Evolutionary conservation across 2,329 filamentous ascomycete genomes (phyloP), one percentile per base, ranked within the genome.

Genomic region (Hymenoscyphus fraxineus): DNA sequence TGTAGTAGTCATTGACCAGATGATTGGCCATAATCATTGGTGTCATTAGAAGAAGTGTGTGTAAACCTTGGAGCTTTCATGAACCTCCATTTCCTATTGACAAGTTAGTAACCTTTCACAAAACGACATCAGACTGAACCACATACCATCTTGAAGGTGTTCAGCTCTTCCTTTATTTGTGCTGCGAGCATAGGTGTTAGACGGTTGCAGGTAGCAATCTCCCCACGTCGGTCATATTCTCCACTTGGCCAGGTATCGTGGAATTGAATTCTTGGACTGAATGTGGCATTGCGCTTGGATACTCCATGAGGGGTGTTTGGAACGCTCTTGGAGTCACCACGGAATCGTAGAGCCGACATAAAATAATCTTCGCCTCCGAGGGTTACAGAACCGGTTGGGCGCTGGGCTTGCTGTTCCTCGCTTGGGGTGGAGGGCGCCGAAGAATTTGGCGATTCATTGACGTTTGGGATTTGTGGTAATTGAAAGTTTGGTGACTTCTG

Each of bases 111-210:
- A 59, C 5, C 57, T 39, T 41, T 66, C 38, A 27, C 2, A 3
- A 3, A 69, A 63, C 61, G 62, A 41, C 59, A 35, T n/a, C 15
- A 1, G 57, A 12, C 4, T 5, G 2, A 54, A 0, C 56, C 4
- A 79, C 88, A 67, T 81, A 95, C 92, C 95, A 99, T 99, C 79
- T 99, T 99, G 84, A 99, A 99, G 72, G 89, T 96, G 80, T 99
- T 99, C 72, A 99, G 86, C 80, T 99, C 95, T 80, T 99, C 95
- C 80, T 98, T 98, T 80, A 99, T 99, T 78, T 99, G 95, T 80
- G 99, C 95, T 57, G 95, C 95, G 68, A 99, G 85, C 85, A 97
- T 93, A 13, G 95, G 95, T 59, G 95, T 99, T 71, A 99, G 83
- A 70, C 94, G 91, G 76, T 99, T 99, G 86, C 95, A 99, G 1